phyloP scores from a whole-genome alignment of 805 yeast species.

The Saccharomyces mikatae region DNA sequence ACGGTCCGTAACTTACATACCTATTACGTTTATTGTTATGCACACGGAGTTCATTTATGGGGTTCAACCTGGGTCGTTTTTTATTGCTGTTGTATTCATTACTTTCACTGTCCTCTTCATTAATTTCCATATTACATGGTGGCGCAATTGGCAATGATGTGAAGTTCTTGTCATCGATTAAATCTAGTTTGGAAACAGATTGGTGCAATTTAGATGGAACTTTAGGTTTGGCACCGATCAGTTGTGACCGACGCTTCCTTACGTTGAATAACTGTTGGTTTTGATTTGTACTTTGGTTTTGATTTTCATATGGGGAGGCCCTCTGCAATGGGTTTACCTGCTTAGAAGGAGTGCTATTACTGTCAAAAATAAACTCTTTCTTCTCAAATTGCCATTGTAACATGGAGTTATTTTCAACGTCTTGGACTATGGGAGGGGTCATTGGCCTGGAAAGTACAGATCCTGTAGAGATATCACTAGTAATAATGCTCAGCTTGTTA shows the following conservation, averaged over 20 bases:
- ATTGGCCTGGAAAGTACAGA: constrained; percentile 6
- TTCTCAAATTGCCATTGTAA: constrained; percentile 23
- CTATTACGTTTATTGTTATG: constrained; percentile 10
- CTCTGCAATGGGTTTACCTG: constrained; percentile 2
- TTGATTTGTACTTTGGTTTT: not conserved
- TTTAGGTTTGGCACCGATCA: constrained; percentile 27
- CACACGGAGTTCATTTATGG: constrained; percentile 13
- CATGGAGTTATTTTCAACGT: constrained; percentile 13
- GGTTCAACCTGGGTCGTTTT: constrained; percentile 9
- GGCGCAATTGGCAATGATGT: constrained; percentile 28
- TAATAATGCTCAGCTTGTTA: constrained; percentile 3
- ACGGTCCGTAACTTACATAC: constrained; percentile 12
- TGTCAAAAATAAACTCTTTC: constrained; percentile 23
- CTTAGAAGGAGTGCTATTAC: constrained; percentile 29
- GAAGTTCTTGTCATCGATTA: constrained; percentile 23
- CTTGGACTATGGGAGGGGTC: constrained; percentile 10
- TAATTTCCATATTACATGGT: constrained; percentile 8
- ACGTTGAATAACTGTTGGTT: constrained; percentile 9
- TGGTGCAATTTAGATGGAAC: constrained; percentile 18
- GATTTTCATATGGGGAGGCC: not conserved
- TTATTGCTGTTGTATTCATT: not conserved
- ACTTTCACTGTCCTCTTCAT: not conserved
- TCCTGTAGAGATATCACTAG: not conserved
- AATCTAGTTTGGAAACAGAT: constrained; percentile 25
- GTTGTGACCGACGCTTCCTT: constrained; percentile 17